Evolutionary conservation across 768 basidiomycete genomes (phyloP).

Genomic region (Amanita pseudoporphyria): DNA sequence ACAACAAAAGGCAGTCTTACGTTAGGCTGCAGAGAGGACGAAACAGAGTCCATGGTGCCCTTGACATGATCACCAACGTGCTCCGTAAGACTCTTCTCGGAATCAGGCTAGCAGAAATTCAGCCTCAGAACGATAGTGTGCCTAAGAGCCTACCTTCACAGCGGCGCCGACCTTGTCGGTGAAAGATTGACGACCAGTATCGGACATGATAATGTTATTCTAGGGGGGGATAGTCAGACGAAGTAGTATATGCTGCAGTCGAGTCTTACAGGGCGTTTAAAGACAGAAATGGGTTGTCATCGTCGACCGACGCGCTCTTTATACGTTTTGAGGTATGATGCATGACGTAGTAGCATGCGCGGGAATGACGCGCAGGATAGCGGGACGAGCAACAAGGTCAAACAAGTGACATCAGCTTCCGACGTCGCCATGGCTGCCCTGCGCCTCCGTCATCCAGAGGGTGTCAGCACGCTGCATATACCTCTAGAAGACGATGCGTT

Average conservation of each 20-base stretch:
- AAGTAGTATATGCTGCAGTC: background rate
- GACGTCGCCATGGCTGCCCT: slow-evolving; percentile 48
- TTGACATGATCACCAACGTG: slow-evolving; percentile 38
- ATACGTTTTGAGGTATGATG: background rate
- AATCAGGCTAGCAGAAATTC: slow-evolving; percentile 36
- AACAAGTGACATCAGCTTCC: background rate
- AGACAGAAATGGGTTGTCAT: no score
- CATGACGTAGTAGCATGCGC: slow-evolving; percentile 6
- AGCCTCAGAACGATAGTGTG: background rate
- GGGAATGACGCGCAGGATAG: background rate
- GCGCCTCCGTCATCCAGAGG: slow-evolving; percentile 79
- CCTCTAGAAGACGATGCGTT: slow-evolving; percentile 40
- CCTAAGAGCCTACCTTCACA: slow-evolving; percentile 30
- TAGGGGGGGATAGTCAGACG: background rate
- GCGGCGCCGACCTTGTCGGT: slow-evolving; percentile 45
- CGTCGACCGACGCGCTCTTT: background rate
- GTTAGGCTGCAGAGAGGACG: slow-evolving; percentile 41
- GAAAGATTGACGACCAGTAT: slow-evolving; percentile 46
- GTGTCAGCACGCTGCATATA: slow-evolving; percentile 69
- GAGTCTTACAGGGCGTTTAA: no score
- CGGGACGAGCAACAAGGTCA: background rate
- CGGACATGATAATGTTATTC: slow-evolving; percentile 33
- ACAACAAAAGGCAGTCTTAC: slow-evolving; percentile 16
- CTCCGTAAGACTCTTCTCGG: slow-evolving; percentile 47
- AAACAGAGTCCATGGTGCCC: slow-evolving; percentile 35